phyloP scores from a whole-genome alignment of 1,284 basidiomycete species.

The Trametes polyzona region DNA sequence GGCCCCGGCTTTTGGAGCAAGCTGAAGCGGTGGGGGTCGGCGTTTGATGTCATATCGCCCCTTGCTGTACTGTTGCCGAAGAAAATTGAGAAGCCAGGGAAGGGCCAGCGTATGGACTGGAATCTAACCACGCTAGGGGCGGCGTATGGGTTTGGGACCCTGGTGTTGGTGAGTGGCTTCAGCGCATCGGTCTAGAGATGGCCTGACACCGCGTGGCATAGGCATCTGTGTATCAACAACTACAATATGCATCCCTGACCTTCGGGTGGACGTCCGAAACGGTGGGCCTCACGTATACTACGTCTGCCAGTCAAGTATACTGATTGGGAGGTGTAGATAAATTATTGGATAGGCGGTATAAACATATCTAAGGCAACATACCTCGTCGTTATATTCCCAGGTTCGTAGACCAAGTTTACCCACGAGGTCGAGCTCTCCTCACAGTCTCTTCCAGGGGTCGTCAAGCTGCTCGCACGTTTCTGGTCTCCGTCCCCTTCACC shows the following conservation, averaged over 20 bases:
- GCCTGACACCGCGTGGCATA: conserved; percentile 50
- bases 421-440: too few relatives aligned
- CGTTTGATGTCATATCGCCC: conserved; percentile 52
- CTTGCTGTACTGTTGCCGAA: conserved; percentile 64
- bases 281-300: conserved; percentile 40
- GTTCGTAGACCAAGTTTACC: conserved; percentile 41
- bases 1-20: conserved; percentile 11
- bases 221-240: conserved; percentile 20
- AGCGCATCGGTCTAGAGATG: not conserved
- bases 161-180: conserved; percentile 50
- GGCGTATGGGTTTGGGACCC: conserved; percentile 55
- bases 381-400: conserved; percentile 66
- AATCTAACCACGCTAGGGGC: conserved; percentile 63
- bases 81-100: conserved; percentile 31
- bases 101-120: conserved; percentile 58
- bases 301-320: too few relatives aligned
- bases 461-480: conserved; percentile 13
- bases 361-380: conserved; percentile 60
- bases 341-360: conserved; percentile 69
- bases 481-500: not conserved
- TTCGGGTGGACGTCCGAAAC: conserved; percentile 73
- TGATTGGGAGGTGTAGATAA: conserved; percentile 50
- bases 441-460: conserved; percentile 34
- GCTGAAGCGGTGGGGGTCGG: conserved; percentile 35
- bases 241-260: conserved; percentile 60